Evolutionary conservation across 371 early-diverging fungal genomes (phyloP).

Genomic region (Apophysomyces sp.): DNA sequence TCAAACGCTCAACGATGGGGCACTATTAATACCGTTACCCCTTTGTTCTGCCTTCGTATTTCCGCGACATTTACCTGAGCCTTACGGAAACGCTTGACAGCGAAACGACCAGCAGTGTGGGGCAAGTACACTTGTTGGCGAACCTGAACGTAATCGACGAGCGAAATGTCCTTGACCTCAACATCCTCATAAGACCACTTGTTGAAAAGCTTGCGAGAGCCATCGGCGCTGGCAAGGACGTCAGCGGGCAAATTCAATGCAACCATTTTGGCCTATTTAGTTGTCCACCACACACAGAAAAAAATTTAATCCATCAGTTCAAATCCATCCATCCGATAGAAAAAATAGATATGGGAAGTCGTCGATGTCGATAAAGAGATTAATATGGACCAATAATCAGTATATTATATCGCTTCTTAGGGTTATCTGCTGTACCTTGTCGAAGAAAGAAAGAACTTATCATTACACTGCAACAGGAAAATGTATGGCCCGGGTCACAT

Average conservation of each 20-base stretch:
- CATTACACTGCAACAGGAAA: neutral
- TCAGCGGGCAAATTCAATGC: conserved; percentile 69
- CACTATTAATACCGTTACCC: conserved; percentile 56
- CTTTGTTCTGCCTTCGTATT: neutral
- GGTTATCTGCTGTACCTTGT: conserved; percentile 1
- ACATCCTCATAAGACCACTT: conserved; percentile 96
- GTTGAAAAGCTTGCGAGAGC: conserved; percentile 83
- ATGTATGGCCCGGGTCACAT: neutral
- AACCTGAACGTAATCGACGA: conserved; percentile 95
- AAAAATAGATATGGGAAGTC: neutral
- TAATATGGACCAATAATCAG: neutral
- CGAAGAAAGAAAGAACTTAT: neutral
- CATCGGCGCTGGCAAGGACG: conserved; percentile 61
- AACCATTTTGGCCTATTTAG: conserved; percentile 47
- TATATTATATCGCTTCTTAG: neutral
- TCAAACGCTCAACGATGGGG: conserved; percentile 99
- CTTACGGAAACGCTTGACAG: conserved; percentile 98
- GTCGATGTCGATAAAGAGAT: neutral
- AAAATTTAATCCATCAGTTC: neutral
- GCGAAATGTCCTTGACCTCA: conserved; percentile 94
- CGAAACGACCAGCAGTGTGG: conserved; percentile 99
- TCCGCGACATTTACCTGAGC: conserved; percentile 67
- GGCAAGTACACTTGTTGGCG: conserved; percentile 95
- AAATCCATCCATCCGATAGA: conserved; percentile 1
- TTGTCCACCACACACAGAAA: neutral